Conservation (phyloP, 371 early-diverging fungal species). For the Apophysomyces elegans region DNA sequence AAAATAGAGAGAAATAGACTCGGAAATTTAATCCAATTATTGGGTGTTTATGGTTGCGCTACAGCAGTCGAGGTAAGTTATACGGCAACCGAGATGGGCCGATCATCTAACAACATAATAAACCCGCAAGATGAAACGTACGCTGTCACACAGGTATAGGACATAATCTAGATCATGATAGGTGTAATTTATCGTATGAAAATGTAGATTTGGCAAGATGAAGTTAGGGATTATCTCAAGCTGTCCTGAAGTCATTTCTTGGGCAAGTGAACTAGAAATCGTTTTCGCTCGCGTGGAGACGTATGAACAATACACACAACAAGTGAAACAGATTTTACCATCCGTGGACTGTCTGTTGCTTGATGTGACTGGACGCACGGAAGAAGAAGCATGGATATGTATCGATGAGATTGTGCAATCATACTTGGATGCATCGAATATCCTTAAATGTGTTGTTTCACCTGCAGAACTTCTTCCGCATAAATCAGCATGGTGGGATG, state of each 20-base stretch:
- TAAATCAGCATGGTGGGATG: constrained; percentile 2
- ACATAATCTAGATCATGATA: not conserved
- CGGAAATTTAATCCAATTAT: constrained; percentile 17
- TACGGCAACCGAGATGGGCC: not conserved
- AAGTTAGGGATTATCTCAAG: constrained; percentile 31
- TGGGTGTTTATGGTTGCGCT: constrained; percentile 18
- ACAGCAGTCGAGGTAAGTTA: constrained; percentile 10
- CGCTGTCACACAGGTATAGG: constrained; percentile 10
- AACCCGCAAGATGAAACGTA: constrained; percentile 14
- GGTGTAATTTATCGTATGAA: constrained; percentile 1
- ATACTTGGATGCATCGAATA: constrained; percentile 12
- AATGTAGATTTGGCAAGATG: constrained; percentile 36
- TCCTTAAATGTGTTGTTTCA: constrained; percentile 22
- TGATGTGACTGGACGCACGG: constrained; percentile 19
- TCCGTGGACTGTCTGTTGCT: constrained; percentile 24
- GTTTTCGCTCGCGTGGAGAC: constrained; percentile 9
- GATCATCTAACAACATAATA: constrained; percentile 9
- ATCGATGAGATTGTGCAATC: constrained; percentile 18
- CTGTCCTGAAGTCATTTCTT: constrained; percentile 1
- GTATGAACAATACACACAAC: not conserved
- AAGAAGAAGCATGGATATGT: constrained; percentile 16
- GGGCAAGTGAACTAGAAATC: constrained; percentile 12
- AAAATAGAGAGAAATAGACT: not conserved
- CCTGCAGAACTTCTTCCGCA: not conserved
- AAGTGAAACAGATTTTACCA: not conserved